Evolutionary conservation across 768 basidiomycete genomes (phyloP).

Genomic region (Cubamyces sp.): DNA sequence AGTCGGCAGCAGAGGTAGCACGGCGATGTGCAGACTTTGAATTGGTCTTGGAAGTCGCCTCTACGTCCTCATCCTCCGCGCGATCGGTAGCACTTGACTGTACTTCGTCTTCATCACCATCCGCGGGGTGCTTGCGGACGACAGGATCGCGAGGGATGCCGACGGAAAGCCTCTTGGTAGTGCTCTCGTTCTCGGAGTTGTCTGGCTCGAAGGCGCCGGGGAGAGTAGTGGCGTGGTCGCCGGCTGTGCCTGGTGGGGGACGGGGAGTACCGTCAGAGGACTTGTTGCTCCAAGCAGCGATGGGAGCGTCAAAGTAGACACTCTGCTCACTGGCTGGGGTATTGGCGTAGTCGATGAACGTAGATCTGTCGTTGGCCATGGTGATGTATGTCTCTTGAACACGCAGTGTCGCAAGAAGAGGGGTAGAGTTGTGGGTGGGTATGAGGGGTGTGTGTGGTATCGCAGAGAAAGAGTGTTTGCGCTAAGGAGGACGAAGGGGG

Average conservation of each 20-base stretch:
- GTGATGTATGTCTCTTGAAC: not conserved
- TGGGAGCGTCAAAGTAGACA: slow-evolving; percentile 51
- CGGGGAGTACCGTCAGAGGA: slow-evolving; percentile 5
- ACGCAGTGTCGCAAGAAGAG: not conserved
- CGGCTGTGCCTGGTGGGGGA: not conserved
- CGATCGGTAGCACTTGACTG: not conserved
- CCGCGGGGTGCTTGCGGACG: slow-evolving; percentile 9
- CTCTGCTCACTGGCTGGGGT: slow-evolving; percentile 41
- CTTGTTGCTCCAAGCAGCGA: slow-evolving; percentile 34
- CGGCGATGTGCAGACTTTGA: slow-evolving; percentile 10
- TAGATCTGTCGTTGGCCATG: slow-evolving; percentile 14
- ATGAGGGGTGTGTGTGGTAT: not conserved
- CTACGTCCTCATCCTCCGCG: not conserved
- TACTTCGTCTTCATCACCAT: slow-evolving; percentile 13
- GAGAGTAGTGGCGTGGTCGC: not conserved
- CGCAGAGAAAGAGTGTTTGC: not conserved
- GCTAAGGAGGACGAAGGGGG: not conserved
- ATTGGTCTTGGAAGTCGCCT: not conserved
- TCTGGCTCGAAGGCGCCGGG: slow-evolving; percentile 8
- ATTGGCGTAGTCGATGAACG: slow-evolving; percentile 23
- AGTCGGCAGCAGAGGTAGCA: slow-evolving; percentile 24
- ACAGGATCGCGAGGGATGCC: slow-evolving; percentile 17
- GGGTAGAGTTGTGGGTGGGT: not conserved
- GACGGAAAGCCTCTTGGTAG: slow-evolving; percentile 9
- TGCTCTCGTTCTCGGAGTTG: not conserved